These are phyloP conservation scores for Aspergillus leporis DNA, from an alignment of 495 filamentous ascomycete genomes.

Conservation along the genomic window DNA sequence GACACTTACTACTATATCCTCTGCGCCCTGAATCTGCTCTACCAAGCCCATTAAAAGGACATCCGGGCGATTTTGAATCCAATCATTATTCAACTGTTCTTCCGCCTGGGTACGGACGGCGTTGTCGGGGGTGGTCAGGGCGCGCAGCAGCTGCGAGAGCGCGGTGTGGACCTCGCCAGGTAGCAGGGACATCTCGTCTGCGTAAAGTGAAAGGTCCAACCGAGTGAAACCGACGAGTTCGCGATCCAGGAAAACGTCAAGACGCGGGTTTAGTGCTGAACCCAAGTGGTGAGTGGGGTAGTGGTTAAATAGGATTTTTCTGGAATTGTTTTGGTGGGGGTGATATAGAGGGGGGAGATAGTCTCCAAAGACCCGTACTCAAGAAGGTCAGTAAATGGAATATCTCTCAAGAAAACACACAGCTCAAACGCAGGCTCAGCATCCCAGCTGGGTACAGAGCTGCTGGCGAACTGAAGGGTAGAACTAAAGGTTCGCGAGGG, in stretches of 20 bases:
- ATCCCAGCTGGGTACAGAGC: constrained; percentile 18
- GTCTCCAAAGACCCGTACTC: constrained; percentile 22
- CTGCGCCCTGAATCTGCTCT: constrained; percentile 79
- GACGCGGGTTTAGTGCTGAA: constrained; percentile 18
- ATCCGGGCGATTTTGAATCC: constrained; percentile 78
- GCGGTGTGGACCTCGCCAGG: constrained; percentile 77
- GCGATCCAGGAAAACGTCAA: constrained; percentile 12
- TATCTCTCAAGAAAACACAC: constrained; percentile 11
- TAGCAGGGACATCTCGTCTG: constrained; percentile 74
- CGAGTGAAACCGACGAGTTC: constrained; percentile 15
- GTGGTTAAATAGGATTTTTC: constrained; percentile 21
- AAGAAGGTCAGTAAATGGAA: constrained; percentile 1
- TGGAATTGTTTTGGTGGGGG: constrained; percentile 30
- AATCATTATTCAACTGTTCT: constrained; percentile 84
- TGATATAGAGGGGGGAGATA: constrained; percentile 31
- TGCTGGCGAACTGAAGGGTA: constrained; percentile 13
- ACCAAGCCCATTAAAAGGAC: constrained; percentile 88
- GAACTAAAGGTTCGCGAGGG: constrained; percentile 3
- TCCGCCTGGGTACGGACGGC: constrained; percentile 79
- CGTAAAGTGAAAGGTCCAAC: constrained; percentile 16
- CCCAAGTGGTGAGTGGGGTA: constrained; percentile 24
- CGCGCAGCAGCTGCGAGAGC: constrained; percentile 81
- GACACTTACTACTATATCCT: constrained; percentile 64
- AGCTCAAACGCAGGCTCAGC: constrained; percentile 18
- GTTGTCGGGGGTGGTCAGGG: constrained; percentile 90